Evolutionary conservation across 768 basidiomycete genomes (phyloP).

Genomic region (Boletus rex-veris): DNA sequence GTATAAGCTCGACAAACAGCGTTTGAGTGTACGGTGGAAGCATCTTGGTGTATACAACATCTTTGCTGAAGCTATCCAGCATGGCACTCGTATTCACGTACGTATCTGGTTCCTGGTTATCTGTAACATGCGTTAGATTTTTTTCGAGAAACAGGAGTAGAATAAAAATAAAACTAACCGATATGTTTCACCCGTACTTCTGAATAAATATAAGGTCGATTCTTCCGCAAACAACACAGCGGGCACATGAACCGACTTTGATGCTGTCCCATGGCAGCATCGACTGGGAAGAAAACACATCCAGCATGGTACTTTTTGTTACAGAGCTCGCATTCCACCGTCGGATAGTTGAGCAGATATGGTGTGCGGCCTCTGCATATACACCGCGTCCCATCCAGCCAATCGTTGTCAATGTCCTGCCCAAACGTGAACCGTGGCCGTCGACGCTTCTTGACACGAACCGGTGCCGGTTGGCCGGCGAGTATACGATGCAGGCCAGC

Average conservation of each 20-base stretch:
- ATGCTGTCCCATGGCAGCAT: slow-evolving; percentile 34
- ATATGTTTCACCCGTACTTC: slow-evolving; percentile 71
- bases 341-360: slow-evolving; percentile 58
- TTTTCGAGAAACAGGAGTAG: not conserved
- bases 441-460: slow-evolving; percentile 53
- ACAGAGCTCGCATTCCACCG: slow-evolving; percentile 67
- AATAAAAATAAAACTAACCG: slow-evolving; percentile 38
- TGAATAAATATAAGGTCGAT: slow-evolving; percentile 64
- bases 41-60: slow-evolving; percentile 66
- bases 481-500: slow-evolving; percentile 80
- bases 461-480: slow-evolving; percentile 56
- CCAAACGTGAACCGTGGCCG: slow-evolving; percentile 66
- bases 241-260: slow-evolving; percentile 62
- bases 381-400: slow-evolving; percentile 73
- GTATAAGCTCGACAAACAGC: slow-evolving; percentile 70
- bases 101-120: slow-evolving; percentile 48
- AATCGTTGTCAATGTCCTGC: slow-evolving; percentile 71
- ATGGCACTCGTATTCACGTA: slow-evolving; percentile 74
- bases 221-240: slow-evolving; percentile 74
- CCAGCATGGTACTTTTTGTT: slow-evolving; percentile 64
- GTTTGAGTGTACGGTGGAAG: slow-evolving; percentile 61
- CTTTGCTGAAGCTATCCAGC: slow-evolving; percentile 70
- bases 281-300: slow-evolving; percentile 69
- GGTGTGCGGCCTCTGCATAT: slow-evolving; percentile 70
- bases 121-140: slow-evolving; percentile 24